A percentile compares a stretch with the other conserved stretches of the same genome.
Evolutionary conservation across 768 basidiomycete species (phyloP).

Genomic region (Roridomyces roridus): DNA sequence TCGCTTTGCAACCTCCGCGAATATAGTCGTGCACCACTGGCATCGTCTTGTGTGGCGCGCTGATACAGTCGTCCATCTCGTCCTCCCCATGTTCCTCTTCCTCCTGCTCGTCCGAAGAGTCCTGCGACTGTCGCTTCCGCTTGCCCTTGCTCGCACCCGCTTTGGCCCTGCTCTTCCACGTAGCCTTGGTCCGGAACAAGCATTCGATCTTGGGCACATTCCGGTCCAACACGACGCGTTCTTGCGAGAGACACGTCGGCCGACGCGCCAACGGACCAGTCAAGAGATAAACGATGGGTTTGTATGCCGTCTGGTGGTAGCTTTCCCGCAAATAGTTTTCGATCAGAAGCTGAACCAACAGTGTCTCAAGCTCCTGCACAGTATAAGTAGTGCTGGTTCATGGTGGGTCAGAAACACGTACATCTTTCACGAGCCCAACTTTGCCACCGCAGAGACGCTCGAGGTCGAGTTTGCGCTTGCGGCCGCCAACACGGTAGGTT

Average conservation of each 20-base stretch:
- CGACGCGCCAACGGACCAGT: conserved; percentile 17
- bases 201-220: conserved; percentile 18
- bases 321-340: conserved; percentile 54
- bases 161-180: conserved; percentile 10
- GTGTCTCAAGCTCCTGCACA: conserved; percentile 71
- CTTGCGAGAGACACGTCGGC: conserved; percentile 21
- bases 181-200: conserved; percentile 8
- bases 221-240: conserved; percentile 2
- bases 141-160: conserved; percentile 12
- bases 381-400: conserved; percentile 2
- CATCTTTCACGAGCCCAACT: conserved; percentile 69
- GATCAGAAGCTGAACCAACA: conserved; percentile 73
- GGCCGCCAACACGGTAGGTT: conserved; percentile 47
- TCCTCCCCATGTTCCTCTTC: conserved; percentile 9
- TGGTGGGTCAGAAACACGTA: conserved; percentile 32
- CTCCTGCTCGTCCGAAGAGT: conserved; percentile 18
- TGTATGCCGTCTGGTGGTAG: conserved; percentile 13
- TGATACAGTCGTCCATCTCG: conserved; percentile 20
- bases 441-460: conserved; percentile 66
- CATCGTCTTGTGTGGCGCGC: background rate
- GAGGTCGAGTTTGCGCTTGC: conserved; percentile 61
- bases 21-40: background rate
- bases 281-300: conserved; percentile 21
- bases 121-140: conserved; percentile 14
- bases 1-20: too few relatives aligned